Evolutionary conservation across 257 asterid genomes (phyloP), one percentile per base, ranked within the genome.

Genomic region (Nicotiana tomentosiformis): DNA sequence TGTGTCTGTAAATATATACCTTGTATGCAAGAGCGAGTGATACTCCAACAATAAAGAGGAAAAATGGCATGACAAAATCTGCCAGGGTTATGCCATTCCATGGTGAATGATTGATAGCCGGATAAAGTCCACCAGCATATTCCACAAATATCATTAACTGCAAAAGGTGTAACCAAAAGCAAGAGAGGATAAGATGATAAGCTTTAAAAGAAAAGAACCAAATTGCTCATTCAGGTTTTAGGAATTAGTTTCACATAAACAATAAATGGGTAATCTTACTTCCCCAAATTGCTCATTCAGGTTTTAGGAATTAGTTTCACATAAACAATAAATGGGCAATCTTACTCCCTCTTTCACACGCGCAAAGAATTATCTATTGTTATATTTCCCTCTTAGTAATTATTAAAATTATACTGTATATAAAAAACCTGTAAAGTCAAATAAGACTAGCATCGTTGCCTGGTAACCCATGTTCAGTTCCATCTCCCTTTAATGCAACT

Each of bases 141-240:
- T 92, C 97, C 51, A 92, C 97, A 23, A 92, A 49, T 60, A 92
- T 91, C 97, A 92, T 92, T 51, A 92, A 84, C 97, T 92, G 94
- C 84, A 81, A 62, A 23, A 49, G 23, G 39, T 7, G 61, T 49
- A 43, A 74, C 61, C 79, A 76, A 10, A 77, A 84, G 20, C 32
- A 58, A 85, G n/a, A 78, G 30, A 17, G 49, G 16, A 77, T 46
- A 32, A 72, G 46, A 17, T 55, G 66, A 33, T 65, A 20, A 39
- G 56, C 39, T 57, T 20, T 32, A 61, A 49, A 83, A 11, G 60
- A 33, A 81, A 72, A n/a, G 57, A 77, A 58, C 12, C 56, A 65
- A 55, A 69, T 1, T 10, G 39, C 62, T 49, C 20, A 53, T 62
- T 14, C 58, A 72, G 72, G 64, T 51, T 43, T 65, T 46, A 18